phyloP scores from a whole-genome alignment of 805 yeast genomes.

The Metschnikowia matae region DNA sequence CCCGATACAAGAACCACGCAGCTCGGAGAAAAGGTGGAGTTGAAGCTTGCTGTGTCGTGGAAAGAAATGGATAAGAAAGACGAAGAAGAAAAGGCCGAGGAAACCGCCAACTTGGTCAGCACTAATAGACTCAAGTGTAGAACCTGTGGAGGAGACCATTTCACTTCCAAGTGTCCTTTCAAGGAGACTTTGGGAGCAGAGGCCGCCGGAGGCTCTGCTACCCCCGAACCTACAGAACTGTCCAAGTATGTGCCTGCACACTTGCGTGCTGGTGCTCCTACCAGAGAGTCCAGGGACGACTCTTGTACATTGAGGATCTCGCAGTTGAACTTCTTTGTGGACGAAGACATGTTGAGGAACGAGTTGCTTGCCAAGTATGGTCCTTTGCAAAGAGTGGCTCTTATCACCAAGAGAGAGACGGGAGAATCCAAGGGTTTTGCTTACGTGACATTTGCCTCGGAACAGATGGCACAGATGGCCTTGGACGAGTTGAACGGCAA shows the following conservation, averaged over 20 bases:
- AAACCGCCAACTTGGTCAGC: slow-evolving; percentile 35
- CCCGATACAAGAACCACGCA: slow-evolving; percentile 88
- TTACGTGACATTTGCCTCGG: slow-evolving; percentile 75
- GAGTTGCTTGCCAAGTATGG: slow-evolving; percentile 69
- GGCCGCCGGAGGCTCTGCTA: slow-evolving; percentile 37
- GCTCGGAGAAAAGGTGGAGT: slow-evolving; percentile 76
- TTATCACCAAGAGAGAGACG: slow-evolving; percentile 88
- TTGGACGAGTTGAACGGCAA: slow-evolving; percentile 75
- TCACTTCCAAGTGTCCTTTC: slow-evolving; percentile 92
- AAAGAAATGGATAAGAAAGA: slow-evolving; percentile 72
- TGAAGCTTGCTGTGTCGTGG: slow-evolving; percentile 74
- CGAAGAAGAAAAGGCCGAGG: slow-evolving; percentile 51
- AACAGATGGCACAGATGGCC: slow-evolving; percentile 70
- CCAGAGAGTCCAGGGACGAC: slow-evolving; percentile 65
- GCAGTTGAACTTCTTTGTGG: slow-evolving; percentile 81
- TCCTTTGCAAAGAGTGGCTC: slow-evolving; percentile 66
- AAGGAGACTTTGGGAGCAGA: slow-evolving; percentile 74
- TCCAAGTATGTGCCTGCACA: slow-evolving; percentile 43
- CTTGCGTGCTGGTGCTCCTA: slow-evolving; percentile 43
- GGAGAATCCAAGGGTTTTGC: slow-evolving; percentile 95
- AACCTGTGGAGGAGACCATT: slow-evolving; percentile 90
- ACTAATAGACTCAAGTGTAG: slow-evolving; percentile 66
- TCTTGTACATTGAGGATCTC: slow-evolving; percentile 84
- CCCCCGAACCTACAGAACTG: slow-evolving; percentile 24
- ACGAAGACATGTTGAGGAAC: slow-evolving; percentile 72